Conservation (phyloP, 306 rosid genomes). For the Lithocarpus polystachyus region DNA sequence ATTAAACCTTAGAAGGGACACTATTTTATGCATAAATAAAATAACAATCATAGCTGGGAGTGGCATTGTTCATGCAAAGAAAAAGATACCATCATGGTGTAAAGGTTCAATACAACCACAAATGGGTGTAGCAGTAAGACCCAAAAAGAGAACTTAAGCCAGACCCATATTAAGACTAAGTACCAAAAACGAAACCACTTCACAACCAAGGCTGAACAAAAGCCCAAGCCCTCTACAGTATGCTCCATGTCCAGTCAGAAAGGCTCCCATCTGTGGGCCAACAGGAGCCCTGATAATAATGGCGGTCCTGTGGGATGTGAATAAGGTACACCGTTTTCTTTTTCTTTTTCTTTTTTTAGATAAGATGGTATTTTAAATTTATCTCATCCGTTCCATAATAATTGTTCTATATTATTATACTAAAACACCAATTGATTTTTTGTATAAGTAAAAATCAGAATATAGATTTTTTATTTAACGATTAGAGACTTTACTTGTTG, state of each 20-base stretch:
- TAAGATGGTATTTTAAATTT: too few relatives aligned
- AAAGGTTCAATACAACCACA: neutral
- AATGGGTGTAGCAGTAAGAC: neutral
- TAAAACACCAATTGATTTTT: fast-evolving
- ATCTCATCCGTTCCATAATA: too few relatives aligned
- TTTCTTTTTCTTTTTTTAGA: neutral
- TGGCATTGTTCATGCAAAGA: neutral
- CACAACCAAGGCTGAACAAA: neutral
- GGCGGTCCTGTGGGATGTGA: too few relatives aligned
- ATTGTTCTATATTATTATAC: too few relatives aligned
- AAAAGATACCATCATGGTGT: neutral
- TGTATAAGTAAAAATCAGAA: too few relatives aligned
- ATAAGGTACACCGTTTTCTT: neutral
- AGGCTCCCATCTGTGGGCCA: neutral
- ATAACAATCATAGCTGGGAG: too few relatives aligned
- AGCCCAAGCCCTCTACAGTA: neutral
- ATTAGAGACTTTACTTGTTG: too few relatives aligned
- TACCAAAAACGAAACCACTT: neutral
- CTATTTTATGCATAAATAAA: too few relatives aligned
- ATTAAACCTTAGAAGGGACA: too few relatives aligned
- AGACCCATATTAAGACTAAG: neutral
- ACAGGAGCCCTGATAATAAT: too few relatives aligned
- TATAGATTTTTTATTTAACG: too few relatives aligned
- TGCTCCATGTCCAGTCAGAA: neutral
- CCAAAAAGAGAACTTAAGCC: neutral